Conservation (phyloP, 371 early-diverging fungal genomes). For the Mortierella sp. region DNA sequence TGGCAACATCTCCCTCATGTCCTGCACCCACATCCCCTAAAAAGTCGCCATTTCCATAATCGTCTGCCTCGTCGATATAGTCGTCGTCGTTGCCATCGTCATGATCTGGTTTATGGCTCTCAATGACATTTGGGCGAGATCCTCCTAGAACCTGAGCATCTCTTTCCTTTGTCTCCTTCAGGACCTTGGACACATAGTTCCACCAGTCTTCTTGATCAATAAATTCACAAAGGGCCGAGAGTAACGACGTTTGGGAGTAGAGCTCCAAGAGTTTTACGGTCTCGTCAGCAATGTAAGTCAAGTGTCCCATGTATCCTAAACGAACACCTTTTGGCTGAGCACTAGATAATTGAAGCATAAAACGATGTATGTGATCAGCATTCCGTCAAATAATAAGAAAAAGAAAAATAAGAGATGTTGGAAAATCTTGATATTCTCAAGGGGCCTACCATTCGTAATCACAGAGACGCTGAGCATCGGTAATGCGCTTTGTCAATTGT, state of each 20-base stretch:
- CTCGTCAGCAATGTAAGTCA: constrained; percentile 96
- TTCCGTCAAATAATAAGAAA: no score
- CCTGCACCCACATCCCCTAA: constrained; percentile 57
- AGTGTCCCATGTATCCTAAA: constrained; percentile 97
- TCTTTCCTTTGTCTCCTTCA: constrained; percentile 87
- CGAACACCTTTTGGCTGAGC: constrained; percentile 88
- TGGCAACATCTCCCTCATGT: constrained; percentile 60
- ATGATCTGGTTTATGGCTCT: constrained; percentile 44
- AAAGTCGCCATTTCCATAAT: constrained; percentile 58
- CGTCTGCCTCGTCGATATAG: constrained; percentile 60
- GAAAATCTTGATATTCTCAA: no score
- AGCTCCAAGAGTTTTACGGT: constrained; percentile 86
- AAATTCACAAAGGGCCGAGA: constrained; percentile 59
- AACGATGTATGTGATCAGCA: not conserved
- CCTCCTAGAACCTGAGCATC: constrained; percentile 93
- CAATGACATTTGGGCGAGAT: constrained; percentile 68
- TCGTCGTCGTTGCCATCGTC: constrained; percentile 52
- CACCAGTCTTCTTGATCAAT: constrained; percentile 88
- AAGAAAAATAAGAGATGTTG: not conserved
- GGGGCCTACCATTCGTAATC: constrained; percentile 64
- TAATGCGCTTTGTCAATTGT: constrained; percentile 79
- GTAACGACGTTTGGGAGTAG: constrained; percentile 44
- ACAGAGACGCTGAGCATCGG: constrained; percentile 76
- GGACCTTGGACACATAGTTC: constrained; percentile 79
- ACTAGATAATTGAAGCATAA: constrained; percentile 42